Conservation (phyloP, 768 basidiomycete species). For the Rubroboletus pulcherrimus region DNA sequence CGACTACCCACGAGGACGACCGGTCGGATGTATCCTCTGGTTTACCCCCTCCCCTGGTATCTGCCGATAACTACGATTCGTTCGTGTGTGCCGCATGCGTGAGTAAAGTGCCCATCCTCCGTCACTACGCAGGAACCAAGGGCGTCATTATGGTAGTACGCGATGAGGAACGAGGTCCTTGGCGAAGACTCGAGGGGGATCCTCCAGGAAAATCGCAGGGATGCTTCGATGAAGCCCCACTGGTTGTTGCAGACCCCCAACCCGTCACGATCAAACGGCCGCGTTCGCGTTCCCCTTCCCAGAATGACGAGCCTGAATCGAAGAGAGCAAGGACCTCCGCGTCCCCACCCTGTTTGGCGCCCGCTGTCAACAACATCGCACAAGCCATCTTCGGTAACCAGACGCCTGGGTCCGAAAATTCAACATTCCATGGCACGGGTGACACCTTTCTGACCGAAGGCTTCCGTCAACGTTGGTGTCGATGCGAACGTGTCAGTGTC, state of each 20-base stretch:
- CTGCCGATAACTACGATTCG: constrained; percentile 67
- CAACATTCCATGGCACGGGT: constrained; percentile 47
- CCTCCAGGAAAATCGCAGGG: neutral
- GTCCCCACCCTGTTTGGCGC: constrained; percentile 50
- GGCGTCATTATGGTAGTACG: constrained; percentile 69
- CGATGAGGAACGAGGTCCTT: constrained; percentile 40
- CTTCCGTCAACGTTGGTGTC: constrained; percentile 79
- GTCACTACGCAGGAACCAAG: constrained; percentile 62
- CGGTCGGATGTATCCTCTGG: constrained; percentile 60
- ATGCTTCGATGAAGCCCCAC: constrained; percentile 10
- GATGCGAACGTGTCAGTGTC: constrained; percentile 51
- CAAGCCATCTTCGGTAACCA: constrained; percentile 39
- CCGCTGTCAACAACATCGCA: constrained; percentile 43
- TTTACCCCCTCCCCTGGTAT: constrained; percentile 64
- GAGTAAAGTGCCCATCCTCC: constrained; percentile 47
- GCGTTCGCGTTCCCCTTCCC: constrained; percentile 23
- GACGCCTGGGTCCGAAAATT: constrained; percentile 12
- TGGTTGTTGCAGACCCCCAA: constrained; percentile 28
- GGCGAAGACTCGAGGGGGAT: constrained; percentile 48
- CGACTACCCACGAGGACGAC: constrained; percentile 39
- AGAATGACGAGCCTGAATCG: constrained; percentile 34
- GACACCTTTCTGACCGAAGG: constrained; percentile 75
- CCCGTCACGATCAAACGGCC: constrained; percentile 41
- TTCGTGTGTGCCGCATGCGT: constrained; percentile 74
- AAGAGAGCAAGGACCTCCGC: constrained; percentile 43